Conservation (phyloP, 306 rosid genomes). For the Rosa rugosa region DNA sequence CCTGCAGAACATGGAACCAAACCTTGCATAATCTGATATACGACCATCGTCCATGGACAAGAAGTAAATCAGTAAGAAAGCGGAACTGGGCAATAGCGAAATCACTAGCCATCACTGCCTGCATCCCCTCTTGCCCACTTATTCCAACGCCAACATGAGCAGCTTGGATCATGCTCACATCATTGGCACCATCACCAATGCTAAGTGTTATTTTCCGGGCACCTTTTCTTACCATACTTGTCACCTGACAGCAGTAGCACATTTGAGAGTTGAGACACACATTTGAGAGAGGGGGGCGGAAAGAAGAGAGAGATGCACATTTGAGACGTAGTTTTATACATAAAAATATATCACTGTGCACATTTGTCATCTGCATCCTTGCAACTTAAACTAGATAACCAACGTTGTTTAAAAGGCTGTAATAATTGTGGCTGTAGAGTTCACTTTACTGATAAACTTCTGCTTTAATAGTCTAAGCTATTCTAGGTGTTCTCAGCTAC, state of each 20-base stretch:
- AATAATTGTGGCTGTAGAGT: neutral
- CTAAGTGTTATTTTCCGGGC: constrained; percentile 82
- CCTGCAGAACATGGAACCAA: constrained; percentile 17
- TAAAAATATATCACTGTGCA: neutral
- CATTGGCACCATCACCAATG: constrained; percentile 99
- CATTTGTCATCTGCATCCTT: neutral
- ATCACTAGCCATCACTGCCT: constrained; percentile 99
- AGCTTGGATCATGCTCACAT: constrained; percentile 99
- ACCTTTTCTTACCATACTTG: constrained; percentile 94
- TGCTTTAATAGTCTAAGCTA: constrained; percentile 1
- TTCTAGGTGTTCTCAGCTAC: neutral
- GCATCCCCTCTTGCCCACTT: constrained; percentile 99
- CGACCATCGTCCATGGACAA: constrained; percentile 99
- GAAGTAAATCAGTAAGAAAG: constrained; percentile 91
- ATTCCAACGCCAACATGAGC: constrained; percentile 98
- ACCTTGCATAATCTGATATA: constrained; percentile 98
- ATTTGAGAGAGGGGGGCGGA: accelerated
- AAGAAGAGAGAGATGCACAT: too few relatives aligned
- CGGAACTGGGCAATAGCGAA: constrained; percentile 98
- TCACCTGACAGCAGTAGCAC: constrained; percentile 54
- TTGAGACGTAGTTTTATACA: neutral
- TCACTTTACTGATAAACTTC: neutral
- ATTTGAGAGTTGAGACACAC: neutral
- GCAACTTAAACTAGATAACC: neutral
- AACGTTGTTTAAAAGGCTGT: neutral